Evolutionary conservation across 148 eudicot species (phyloP).

Genomic region (Salicornia ramosissima): DNA sequence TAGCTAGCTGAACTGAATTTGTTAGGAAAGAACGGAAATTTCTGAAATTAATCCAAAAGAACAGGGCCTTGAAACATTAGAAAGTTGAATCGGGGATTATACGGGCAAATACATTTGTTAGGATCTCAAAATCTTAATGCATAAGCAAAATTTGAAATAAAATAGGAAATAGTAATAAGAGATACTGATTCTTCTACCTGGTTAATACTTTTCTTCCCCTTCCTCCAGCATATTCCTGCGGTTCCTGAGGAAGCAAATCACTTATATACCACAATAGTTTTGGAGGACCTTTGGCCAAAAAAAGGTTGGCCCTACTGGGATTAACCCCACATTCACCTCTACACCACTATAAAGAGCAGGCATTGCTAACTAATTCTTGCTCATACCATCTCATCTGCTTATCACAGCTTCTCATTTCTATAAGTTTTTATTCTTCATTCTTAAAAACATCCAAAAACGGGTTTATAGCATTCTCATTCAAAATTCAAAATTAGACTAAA

Average conservation of each 20-base stretch:
- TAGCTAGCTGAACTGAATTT: too few relatives aligned
- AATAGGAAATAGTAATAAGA: slow-evolving; percentile 3
- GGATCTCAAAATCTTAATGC: not conserved
- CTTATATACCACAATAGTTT: slow-evolving; percentile 28
- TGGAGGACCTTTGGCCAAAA: not conserved
- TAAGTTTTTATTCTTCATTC: not conserved
- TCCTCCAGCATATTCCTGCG: slow-evolving; percentile 34
- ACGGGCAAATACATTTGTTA: not conserved
- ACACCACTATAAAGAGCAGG: slow-evolving; percentile 51
- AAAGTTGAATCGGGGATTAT: not conserved
- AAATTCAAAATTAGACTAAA: too few relatives aligned
- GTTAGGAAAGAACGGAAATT: too few relatives aligned
- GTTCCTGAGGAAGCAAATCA: slow-evolving; percentile 42
- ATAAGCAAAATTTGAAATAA: slow-evolving; percentile 14
- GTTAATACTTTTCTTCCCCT: slow-evolving; percentile 7
- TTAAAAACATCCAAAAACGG: not conserved
- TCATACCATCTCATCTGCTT: slow-evolving; percentile 33
- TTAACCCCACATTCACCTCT: slow-evolving; percentile 50
- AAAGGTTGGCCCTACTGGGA: slow-evolving; percentile 41
- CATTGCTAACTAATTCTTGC: slow-evolving; percentile 36
- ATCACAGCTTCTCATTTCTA: slow-evolving; percentile 9
- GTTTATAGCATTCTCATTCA: slow-evolving; percentile 4
- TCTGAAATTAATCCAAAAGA: too few relatives aligned
- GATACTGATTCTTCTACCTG: slow-evolving; percentile 35
- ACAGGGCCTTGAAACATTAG: too few relatives aligned